A percentile compares a stretch with the other conserved stretches of the same genome.
Conservation (phyloP, 495 filamentous ascomycete genomes). For the Podospora pseudoanserina region DNA sequence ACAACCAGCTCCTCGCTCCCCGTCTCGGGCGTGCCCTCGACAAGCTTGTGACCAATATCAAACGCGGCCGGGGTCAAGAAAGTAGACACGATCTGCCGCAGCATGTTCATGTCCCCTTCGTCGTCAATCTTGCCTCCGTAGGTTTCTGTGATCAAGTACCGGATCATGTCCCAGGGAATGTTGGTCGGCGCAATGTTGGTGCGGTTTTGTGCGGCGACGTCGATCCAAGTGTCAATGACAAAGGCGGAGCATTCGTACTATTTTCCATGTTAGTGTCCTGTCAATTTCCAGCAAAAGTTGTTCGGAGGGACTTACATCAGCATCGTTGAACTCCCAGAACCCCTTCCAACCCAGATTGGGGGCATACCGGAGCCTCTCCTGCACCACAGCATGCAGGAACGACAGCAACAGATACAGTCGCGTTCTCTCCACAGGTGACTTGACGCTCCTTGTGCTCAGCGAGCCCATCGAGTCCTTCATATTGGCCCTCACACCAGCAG, state of each 20-base stretch:
- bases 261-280: conserved; percentile 9
- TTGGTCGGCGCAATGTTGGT: conserved; percentile 90
- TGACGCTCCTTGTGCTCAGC: conserved; percentile 68
- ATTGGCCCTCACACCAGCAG: conserved; percentile 91
- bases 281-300: neutral
- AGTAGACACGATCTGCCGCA: conserved; percentile 65
- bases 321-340: conserved; percentile 99
- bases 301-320: conserved; percentile 68
- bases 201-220: conserved; percentile 71
- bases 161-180: conserved; percentile 96
- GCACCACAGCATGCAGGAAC: conserved; percentile 93
- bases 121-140: conserved; percentile 99
- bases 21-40: conserved; percentile 46
- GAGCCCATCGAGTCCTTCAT: conserved; percentile 97
- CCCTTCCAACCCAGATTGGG: conserved; percentile 96
- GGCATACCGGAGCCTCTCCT: conserved; percentile 92
- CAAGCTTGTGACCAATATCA: conserved; percentile 85
- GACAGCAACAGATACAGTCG: conserved; percentile 87
- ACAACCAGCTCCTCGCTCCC: conserved; percentile 57
- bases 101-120: conserved; percentile 72
- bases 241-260: conserved; percentile 96
- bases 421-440: conserved; percentile 85
- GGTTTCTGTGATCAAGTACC: conserved; percentile 84
- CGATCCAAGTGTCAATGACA: conserved; percentile 95
- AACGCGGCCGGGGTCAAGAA: conserved; percentile 84